Base-by-base conservation (phyloP, 2,329 filamentous ascomycete genomes). In the Macrophomina phaseolina region DNA sequence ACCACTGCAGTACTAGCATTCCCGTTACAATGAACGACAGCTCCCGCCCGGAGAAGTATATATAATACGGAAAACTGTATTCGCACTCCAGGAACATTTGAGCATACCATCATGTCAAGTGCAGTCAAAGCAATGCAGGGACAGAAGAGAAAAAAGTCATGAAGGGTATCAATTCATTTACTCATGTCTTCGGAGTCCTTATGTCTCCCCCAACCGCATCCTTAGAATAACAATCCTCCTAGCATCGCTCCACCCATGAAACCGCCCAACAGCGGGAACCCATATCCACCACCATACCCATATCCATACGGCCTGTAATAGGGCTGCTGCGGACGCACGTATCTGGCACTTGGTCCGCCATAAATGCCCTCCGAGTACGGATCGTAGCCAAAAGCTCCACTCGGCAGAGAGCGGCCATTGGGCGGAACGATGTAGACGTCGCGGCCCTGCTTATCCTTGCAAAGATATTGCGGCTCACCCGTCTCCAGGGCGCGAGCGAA, bases 371-470 rank as follows among this genome's bases (percentile, higher is more conserved):
- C 73, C 2, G 72, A 75, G 74, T 82, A 86, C 5, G 82, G 83
- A 68, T 81, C 84, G 70, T 79, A 81, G 28, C 80, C 80, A 68
- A 80, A 79, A 7, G 74, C 80, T 46, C 75, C 73, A 1, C 67
- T 45, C 7, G 72, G 71, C 18, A 70, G 70, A 28, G 18, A 34
- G 38, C 23, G 12, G 14, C 67, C 68, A 1, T 71, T 68, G 2
- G 86, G 85, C 8, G 86, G 85, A 70, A 87, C 84, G 40, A 89
- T 81, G 73, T 86, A 89, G n/a, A 89, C 78, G 65, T 87, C 83
- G 46, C 80, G 79, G 1, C 86, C 85, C 38, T 86, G 75, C 11
- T 73, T 72, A 72, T 89, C 86, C 69, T 83, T 83, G 45, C 86
- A 83, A 0, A 89, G 70, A 12, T 83, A 78, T 68, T 88, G 86